Evolutionary conservation across 306 rosid genomes (phyloP), one percentile per base, ranked within the genome.

Genomic region (Astragalus membranaceus): DNA sequence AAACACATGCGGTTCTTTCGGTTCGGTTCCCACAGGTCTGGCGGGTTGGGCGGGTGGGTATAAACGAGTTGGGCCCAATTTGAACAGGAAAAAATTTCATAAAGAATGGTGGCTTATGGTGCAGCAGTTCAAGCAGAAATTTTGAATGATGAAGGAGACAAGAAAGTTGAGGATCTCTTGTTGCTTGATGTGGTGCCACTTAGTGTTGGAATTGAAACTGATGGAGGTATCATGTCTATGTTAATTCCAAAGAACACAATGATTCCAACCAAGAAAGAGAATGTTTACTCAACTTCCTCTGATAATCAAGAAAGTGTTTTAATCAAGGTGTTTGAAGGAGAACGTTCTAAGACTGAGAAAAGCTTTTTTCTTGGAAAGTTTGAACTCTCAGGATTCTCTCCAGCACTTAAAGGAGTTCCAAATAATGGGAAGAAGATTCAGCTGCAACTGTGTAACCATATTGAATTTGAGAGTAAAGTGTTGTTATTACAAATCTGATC

Each of bases 91-190:
- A n/a, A n/a, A n/a, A n/a, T n/a, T n/a, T n/a, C n/a, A n/a, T n/a
- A n/a, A n/a, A n/a, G n/a, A n/a, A n/a, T n/a, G n/a, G 82, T 81
- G 50, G 85, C 82, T 0, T 81, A 73, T 4, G 85, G 82, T 8
- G 85, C 85, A 0, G 79, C 85, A 0, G 82, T 77, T 42, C 85
- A 81, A 17, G 85, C 85, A 1, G 85, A 82, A 2, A 81, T 81
- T 20, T 69, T 81, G 66, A 51, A 69, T 0, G 77, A 64, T 3
- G 77, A 77, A 63, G 74, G 80, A 1, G 73, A 56, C 48, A 30
- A 57, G 75, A 81, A 81, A 44, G 59, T 81, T 41, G 63, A 77
- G 60, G 75, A 69, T 0, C 26, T 81, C 14, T 52, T 81, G 35
- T 32, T 81, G 58, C 68, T 81, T 0, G 85, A 81, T 69, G 82